Evolutionary conservation across 1,284 basidiomycete species (phyloP).

Genomic region (Cystodermella granulosa): DNA sequence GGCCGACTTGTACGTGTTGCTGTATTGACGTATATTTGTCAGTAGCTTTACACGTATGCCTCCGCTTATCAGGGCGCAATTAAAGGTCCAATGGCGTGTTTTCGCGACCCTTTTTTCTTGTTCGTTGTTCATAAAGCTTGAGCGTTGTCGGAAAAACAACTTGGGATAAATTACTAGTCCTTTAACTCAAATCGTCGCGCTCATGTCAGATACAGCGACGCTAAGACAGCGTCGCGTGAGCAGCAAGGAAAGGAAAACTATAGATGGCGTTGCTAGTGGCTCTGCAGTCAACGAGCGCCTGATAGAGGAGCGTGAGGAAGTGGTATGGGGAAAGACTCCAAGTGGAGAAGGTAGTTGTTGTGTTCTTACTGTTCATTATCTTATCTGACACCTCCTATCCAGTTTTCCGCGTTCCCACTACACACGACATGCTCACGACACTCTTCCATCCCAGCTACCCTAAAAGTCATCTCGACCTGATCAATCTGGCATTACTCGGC

Average conservation of each 20-base stretch:
- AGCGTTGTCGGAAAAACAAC: background rate
- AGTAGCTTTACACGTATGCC: conserved; percentile 1
- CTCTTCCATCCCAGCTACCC: conserved; percentile 84
- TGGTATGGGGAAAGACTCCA: conserved; percentile 86
- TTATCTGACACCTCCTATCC: conserved; percentile 7
- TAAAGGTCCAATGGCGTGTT: conserved; percentile 5
- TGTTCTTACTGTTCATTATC: conserved; percentile 8
- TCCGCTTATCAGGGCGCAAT: conserved; percentile 1
- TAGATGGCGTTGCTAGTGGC: conserved; percentile 1
- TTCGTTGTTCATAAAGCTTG: background rate
- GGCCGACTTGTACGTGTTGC: too few relatives aligned
- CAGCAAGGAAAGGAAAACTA: conserved; percentile 1
- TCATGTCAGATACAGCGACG: conserved; percentile 34
- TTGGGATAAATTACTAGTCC: conserved; percentile 4
- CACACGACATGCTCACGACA: conserved; percentile 89
- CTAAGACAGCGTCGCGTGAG: too few relatives aligned
- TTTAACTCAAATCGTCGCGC: conserved; percentile 14
- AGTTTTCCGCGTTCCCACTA: conserved; percentile 94
- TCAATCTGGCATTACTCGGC: conserved; percentile 77
- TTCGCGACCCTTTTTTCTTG: conserved; percentile 9
- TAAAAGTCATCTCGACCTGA: conserved; percentile 87
- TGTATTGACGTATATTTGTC: conserved; percentile 19
- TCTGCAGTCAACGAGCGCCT: too few relatives aligned
- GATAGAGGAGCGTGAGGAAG: conserved; percentile 56
- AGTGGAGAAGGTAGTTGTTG: conserved; percentile 64